Conservation (phyloP, 352 stramenopile species). For the Pseudoperonospora humuli region DNA sequence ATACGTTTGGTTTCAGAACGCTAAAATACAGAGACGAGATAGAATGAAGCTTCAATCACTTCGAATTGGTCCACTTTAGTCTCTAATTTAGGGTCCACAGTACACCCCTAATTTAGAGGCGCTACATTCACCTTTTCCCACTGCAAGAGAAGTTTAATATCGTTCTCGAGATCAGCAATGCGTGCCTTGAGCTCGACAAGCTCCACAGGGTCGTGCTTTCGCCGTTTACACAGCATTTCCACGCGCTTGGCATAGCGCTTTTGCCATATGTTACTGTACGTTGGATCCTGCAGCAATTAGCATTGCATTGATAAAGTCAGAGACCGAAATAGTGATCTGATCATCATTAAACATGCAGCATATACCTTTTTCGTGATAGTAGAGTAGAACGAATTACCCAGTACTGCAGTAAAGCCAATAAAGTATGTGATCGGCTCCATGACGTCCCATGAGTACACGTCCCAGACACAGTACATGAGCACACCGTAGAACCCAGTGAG, state of each 20-base stretch:
- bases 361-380: conserved; percentile 62
- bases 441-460: conserved; percentile 85
- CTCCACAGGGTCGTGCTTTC: conserved; percentile 40
- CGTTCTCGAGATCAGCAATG: conserved; percentile 50
- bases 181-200: conserved; percentile 33
- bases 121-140: conserved; percentile 34
- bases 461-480: conserved; percentile 78
- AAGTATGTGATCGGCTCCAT: conserved; percentile 89
- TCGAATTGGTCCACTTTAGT: too few species aligned
- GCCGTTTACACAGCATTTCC: conserved; percentile 36
- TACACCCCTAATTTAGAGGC: conserved; percentile 7
- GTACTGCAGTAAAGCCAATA: conserved; percentile 79
- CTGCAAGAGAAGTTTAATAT: conserved; percentile 49
- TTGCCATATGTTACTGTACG: conserved; percentile 80
- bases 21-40: too few species aligned
- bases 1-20: too few species aligned
- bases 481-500: conserved; percentile 62
- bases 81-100: too few species aligned
- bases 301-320: background rate
- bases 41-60: too few species aligned
- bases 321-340: too few species aligned
- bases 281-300: conserved; percentile 42
- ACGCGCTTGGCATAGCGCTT: conserved; percentile 53
- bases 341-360: background rate
- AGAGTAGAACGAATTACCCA: conserved; percentile 78